Percentiles rank a stretch among this genome's conserved stretches.
phyloP scores from a whole-genome alignment of 331 rosid species.

The Cydonia oblonga region DNA sequence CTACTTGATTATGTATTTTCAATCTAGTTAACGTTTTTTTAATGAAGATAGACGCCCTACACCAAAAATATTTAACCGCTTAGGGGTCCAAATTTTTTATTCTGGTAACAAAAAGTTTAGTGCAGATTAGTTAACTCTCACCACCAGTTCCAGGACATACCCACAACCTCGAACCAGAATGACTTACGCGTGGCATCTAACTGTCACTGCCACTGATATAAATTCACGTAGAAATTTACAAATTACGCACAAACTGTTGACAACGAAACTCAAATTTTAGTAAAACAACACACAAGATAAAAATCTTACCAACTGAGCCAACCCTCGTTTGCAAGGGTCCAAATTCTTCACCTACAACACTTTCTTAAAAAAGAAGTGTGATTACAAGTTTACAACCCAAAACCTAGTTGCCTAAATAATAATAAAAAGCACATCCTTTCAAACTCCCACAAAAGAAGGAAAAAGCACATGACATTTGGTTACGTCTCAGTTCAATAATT shows the following conservation, averaged over 20 bases:
- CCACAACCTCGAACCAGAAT: accelerated
- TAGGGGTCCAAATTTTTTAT: not conserved
- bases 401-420: not conserved
- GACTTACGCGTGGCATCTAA: too few relatives aligned
- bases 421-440: not conserved
- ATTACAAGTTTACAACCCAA: not conserved
- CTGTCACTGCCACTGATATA: too few relatives aligned
- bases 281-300: too few relatives aligned
- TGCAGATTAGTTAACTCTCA: too few relatives aligned
- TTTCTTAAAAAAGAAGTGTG: not conserved
- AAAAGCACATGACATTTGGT: not conserved
- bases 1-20: not conserved
- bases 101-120: too few relatives aligned
- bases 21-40: not conserved
- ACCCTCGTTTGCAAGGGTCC: too few relatives aligned
- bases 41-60: not conserved
- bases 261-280: too few relatives aligned
- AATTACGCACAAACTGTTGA: too few relatives aligned
- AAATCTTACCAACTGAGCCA: too few relatives aligned
- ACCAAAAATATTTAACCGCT: too few relatives aligned
- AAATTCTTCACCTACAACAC: not conserved
- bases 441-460: not conserved
- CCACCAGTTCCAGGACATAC: accelerated
- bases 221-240: too few relatives aligned
- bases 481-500: not conserved